Base-by-base conservation (phyloP, 192 early-diverging fungal genomes). In the Podila verticillata region DNA sequence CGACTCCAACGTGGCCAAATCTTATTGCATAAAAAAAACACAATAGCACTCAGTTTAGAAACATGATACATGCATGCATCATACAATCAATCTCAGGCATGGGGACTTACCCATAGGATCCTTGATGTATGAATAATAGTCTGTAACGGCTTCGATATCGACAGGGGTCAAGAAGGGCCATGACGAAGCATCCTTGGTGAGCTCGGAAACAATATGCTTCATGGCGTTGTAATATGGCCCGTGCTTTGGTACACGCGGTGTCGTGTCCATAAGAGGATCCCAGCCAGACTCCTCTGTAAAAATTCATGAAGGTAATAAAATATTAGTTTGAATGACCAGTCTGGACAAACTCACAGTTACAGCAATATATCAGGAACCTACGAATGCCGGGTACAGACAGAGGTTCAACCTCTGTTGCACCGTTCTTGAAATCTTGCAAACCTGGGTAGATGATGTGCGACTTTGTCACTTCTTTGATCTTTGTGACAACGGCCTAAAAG, bases 141-240 rank as follows among this genome's bases (percentile, higher is more conserved):
- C 96, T 3, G 94, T 89, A 1, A 99, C 97, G 32, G 95, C 93
- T 29, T 93, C 87, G 4, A 87, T 81, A 49, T 95, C 91, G 12
- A 99, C 98, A 12, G 97, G 96, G 47, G 95, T 90, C 67, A 89
- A 88, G 81, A 99, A 99, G 8, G 98, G 96, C 97, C 97, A 99
- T 9, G 96, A 88, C 28, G 89, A 86, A 0, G 88, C 80, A 82
- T 97, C 93, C 7, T 89, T 90, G 68, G 90, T 81, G 73, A 97
- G 87, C 66, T 95, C 95, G 48, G 89, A 81, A 2, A 95, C 89
- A n/a, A 97, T 80, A 60, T 86, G 90, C 57, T 88, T 86, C 89
- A 94, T 89, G n/a, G 88, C 82, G 48, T 85, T 87, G 79, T 90
- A 92, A 59, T 92, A 84, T 7, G 91, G 84, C 13, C 84, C 75